Base-by-base conservation (phyloP, 768 basidiomycete species). In the Rhodotorula babjevae region DNA sequence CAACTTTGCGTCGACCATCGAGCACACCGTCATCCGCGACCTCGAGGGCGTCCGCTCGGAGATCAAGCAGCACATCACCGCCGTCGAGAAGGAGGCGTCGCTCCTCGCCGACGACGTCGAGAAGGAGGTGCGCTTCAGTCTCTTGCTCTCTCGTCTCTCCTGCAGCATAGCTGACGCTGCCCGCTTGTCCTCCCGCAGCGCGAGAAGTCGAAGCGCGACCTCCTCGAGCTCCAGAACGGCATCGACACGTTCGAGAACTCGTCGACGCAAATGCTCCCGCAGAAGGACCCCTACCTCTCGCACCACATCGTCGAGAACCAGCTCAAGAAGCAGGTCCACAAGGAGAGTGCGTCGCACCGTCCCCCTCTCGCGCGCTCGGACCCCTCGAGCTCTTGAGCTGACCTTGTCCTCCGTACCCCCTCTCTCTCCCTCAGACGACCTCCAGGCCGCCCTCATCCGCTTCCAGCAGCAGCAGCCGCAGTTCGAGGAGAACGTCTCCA, bases 281-380 rank as follows among this genome's bases (percentile, higher is more conserved):
- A 73, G 55, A 69, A 69, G 68, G 75, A 76, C 65, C 75, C 75
- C 6, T 76, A 70, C 71, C 62, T 76, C 60, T 63, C 75, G 53
- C 75, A 76, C 75, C 53, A 47, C 31, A 55, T 69, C 44, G 81
- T 81, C 55, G 64, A 79, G 69, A 80, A 80, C 77, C 82, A 82
- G 73, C 79, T 82, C 61, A 78, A 79, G 77, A 81, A 79, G 77
- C 94, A 97, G 82, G 72, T 76, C 3, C 65, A 61, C 66, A 72
- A 73, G 55, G 75, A 76, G 75, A 75, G 69, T 71, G 60, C 2
- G 69, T 71, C 50, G 19, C 15, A 6, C 10, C 46, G 4, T 15
- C 25, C 16, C 15, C 7, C 44, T 31, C 60, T 33, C 33, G 29
- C 8, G 7, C 18, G 10, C 25, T 14, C 25, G n/a, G 12, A 27